Evolutionary conservation across 805 yeast species (phyloP), one percentile per base, ranked within the genome.

Genomic region (Metschnikowia chrysomelidarum): DNA sequence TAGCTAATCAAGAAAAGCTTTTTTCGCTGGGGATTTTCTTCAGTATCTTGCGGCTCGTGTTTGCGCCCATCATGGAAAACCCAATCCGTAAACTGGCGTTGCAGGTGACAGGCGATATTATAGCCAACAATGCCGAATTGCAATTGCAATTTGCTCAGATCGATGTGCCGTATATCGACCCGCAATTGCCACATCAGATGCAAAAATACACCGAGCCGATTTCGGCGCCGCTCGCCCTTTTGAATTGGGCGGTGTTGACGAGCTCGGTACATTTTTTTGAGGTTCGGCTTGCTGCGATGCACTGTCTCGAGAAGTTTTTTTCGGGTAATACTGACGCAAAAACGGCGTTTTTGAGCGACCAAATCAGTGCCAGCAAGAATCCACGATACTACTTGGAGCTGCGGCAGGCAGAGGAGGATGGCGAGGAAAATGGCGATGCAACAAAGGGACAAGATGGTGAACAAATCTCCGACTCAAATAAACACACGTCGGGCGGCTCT

Each of bases 91-190:
- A 83, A 0, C 54, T 69, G 12, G 84, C 96, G 0, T 65, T 93
- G 20, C 62, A 80, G 4, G 78, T 95, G 0, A 78, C 87, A 2
- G 88, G 94, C 2, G 91, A 82, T 44, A 64, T 89, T 20, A 81
- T 93, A 4, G 62, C 80, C 30, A 73, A 78, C 19, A 87, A 88
- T 54, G 59, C 69, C 3, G 74, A 67, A 2, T 72, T 84, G 21
- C 98, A 93, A 57, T 62, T 64, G 10, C 77, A 77, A 39, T 82
- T 91, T 49, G 71, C 87, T 1, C 79, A 78, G 36, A 80, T 91
- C 10, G 98, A 93, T 57, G 96, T 93, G 6, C 98, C 98, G 0
- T 87, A 82, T 53, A 69, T 89, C 36, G 97, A 87, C 51, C 87
- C 96, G 8, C 67, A 81, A 4, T 51, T 76, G 34, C 78, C 80